Evolutionary conservation across 1,284 basidiomycete species (phyloP).

Genomic region (Cryptococcus depauperatus): DNA sequence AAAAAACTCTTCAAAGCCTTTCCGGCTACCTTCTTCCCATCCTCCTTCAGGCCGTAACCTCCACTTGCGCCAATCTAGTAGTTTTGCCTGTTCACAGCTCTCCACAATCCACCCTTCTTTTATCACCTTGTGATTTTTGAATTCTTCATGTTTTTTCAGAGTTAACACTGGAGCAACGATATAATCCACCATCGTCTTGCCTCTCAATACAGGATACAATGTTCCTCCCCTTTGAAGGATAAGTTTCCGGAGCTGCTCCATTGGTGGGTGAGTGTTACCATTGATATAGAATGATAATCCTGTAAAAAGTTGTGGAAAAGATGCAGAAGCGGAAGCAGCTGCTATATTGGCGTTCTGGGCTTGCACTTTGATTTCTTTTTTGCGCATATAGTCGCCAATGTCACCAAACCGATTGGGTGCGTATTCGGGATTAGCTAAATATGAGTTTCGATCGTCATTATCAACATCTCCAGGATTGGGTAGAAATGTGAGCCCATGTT

Average conservation of each 20-base stretch:
- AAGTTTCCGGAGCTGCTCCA: constrained; percentile 71
- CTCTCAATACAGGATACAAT: constrained; percentile 54
- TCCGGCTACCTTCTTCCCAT: constrained; percentile 26
- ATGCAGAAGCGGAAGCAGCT: constrained; percentile 12
- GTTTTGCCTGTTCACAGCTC: constrained; percentile 56
- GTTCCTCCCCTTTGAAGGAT: constrained; percentile 75
- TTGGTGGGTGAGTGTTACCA: constrained; percentile 79
- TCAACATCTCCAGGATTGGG: constrained; percentile 22
- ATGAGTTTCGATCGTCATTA: constrained; percentile 24
- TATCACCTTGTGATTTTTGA: constrained; percentile 79
- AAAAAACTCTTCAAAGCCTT: constrained; percentile 34
- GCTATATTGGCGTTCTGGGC: constrained; percentile 67
- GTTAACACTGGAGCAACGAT: constrained; percentile 86
- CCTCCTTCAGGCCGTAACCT: constrained; percentile 32
- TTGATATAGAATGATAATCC: constrained; percentile 80
- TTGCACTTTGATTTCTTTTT: constrained; percentile 84
- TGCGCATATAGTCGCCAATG: constrained; percentile 75
- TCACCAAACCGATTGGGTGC: constrained; percentile 71
- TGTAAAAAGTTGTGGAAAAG: constrained; percentile 56
- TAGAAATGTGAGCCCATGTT: constrained; percentile 25
- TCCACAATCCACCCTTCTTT: constrained; percentile 78
- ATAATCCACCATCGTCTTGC: constrained; percentile 46
- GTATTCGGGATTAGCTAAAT: constrained; percentile 51
- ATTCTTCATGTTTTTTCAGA: constrained; percentile 77
- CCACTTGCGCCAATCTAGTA: constrained; percentile 48